Conservation (phyloP, 768 basidiomycete genomes). For the Lanmaoa rubissima region DNA sequence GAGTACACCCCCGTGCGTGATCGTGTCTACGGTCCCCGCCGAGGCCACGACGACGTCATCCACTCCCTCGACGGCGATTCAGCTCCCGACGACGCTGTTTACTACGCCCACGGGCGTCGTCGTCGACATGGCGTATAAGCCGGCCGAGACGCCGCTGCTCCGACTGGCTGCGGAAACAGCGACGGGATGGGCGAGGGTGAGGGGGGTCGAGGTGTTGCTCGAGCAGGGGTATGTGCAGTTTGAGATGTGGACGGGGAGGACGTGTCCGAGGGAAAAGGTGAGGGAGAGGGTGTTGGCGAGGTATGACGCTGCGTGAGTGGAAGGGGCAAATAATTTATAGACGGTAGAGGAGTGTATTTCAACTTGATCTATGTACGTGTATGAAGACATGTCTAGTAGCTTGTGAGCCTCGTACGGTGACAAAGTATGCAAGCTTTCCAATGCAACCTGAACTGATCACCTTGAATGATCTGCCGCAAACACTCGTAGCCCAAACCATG, state of each 20-base stretch:
- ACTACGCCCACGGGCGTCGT: conserved; percentile 64
- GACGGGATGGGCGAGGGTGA: conserved; percentile 64
- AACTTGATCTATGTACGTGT: too few species aligned
- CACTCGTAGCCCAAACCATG: too few species aligned
- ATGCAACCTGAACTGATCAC: too few species aligned
- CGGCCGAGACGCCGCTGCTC: conserved; percentile 79
- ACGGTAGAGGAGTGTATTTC: too few species aligned
- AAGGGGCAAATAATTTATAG: too few species aligned
- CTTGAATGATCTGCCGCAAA: too few species aligned
- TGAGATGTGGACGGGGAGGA: conserved; percentile 73
- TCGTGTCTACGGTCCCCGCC: conserved; percentile 89
- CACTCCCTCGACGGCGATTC: conserved; percentile 32
- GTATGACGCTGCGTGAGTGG: conserved; percentile 31
- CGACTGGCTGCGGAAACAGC: conserved; percentile 54
- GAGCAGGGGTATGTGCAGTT: conserved; percentile 90
- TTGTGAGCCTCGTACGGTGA: too few species aligned
- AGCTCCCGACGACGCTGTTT: conserved; percentile 59
- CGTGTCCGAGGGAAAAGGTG: conserved; percentile 50
- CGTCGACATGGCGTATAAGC: conserved; percentile 94
- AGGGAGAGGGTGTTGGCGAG: conserved; percentile 46
- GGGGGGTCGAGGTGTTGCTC: conserved; percentile 80
- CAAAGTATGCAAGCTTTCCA: too few species aligned
- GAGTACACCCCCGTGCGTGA: conserved; percentile 57
- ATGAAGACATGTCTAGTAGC: too few species aligned
- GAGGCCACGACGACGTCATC: conserved; percentile 45